Conservation (phyloP, 2,329 filamentous ascomycete species). For the Bertia moriformis region DNA sequence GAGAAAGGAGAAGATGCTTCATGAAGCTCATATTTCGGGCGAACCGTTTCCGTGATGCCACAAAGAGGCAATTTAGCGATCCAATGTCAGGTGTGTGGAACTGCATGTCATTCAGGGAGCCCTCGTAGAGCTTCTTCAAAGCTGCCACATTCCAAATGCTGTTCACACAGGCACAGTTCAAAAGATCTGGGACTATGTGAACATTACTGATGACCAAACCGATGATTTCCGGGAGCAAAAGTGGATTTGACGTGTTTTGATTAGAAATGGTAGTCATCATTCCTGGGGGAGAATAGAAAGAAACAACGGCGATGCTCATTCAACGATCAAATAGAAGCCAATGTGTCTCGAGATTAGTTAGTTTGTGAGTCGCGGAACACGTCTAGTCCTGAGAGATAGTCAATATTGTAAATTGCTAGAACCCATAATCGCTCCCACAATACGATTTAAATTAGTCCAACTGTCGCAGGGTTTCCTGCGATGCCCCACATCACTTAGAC, state of each 20-base stretch:
- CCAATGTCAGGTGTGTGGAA: background rate
- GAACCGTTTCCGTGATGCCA: background rate
- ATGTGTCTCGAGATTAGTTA: too few species aligned
- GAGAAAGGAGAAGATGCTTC: constrained; percentile 1
- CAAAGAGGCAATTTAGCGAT: background rate
- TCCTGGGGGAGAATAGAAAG: too few species aligned
- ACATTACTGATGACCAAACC: background rate
- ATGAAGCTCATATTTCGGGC: constrained; percentile 1
- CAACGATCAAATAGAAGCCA: too few species aligned
- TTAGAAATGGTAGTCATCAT: background rate
- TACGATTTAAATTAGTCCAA: too few species aligned
- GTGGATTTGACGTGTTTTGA: background rate
- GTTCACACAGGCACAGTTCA: background rate
- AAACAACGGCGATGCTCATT: too few species aligned
- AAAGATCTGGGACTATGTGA: background rate
- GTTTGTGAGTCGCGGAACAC: too few species aligned
- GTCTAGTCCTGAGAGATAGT: too few species aligned
- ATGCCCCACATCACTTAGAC: too few species aligned
- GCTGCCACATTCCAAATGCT: background rate
- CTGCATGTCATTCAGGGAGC: background rate
- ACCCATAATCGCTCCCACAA: too few species aligned
- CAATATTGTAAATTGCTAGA: too few species aligned
- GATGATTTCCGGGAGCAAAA: background rate
- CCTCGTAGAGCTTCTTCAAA: background rate
- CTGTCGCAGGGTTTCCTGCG: too few species aligned